Conservation (phyloP, 805 yeast species). For the Helenozyma rhizophorensis region DNA sequence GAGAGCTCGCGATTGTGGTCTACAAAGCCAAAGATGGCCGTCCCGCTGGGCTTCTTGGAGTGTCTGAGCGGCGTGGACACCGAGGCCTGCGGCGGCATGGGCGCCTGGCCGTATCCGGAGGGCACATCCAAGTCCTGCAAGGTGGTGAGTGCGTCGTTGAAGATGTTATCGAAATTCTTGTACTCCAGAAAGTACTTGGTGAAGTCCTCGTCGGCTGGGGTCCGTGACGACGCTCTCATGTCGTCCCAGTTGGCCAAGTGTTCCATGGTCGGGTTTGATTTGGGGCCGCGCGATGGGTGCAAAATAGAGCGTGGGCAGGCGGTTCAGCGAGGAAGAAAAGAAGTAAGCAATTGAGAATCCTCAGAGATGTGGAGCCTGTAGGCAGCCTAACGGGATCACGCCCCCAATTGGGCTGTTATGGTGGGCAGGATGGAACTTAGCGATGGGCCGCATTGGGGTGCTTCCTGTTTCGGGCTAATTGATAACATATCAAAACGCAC, state of each 20-base stretch:
- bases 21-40: constrained; percentile 73
- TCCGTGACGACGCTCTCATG: constrained; percentile 15
- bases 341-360: neutral
- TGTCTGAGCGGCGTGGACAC: constrained; percentile 31
- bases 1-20: constrained; percentile 63
- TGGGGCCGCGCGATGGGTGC: neutral
- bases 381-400: no score
- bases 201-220: constrained; percentile 48
- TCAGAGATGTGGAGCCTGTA: neutral
- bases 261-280: constrained; percentile 14
- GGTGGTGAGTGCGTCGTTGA: constrained; percentile 52
- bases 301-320: neutral
- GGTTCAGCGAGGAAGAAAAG: constrained; percentile 1
- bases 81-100: constrained; percentile 10
- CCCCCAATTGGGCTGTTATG: no score
- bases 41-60: constrained; percentile 65
- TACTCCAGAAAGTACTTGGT: constrained; percentile 41
- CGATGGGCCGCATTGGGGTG: no score
- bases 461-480: constrained; percentile 1
- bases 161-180: constrained; percentile 50
- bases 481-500: constrained; percentile 1
- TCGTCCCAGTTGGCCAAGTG: constrained; percentile 28
- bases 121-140: constrained; percentile 66
- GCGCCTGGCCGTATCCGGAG: constrained; percentile 27
- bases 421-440: no score